Evolutionary conservation across 1,284 basidiomycete genomes (phyloP).

Genomic region (Trametes sp.): DNA sequence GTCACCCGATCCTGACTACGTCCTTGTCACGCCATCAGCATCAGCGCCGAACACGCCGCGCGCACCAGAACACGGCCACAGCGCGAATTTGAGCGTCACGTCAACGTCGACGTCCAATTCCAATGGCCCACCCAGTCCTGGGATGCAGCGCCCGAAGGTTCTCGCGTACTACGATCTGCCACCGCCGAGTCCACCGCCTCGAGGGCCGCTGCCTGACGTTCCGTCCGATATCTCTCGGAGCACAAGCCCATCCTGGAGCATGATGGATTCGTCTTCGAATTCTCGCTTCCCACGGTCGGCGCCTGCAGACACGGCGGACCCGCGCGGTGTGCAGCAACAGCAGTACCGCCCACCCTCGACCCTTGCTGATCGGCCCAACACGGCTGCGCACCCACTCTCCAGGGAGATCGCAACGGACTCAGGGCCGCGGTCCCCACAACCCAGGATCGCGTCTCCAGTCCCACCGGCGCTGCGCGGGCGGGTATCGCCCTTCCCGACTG

Average conservation of each 20-base stretch:
- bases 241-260: conserved; percentile 32
- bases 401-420: conserved; percentile 22
- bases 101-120: conserved; percentile 19
- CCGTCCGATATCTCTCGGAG: conserved; percentile 40
- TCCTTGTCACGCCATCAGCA: conserved; percentile 33
- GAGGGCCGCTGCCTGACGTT: conserved; percentile 54
- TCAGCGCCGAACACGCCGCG: conserved; percentile 19
- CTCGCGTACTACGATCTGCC: conserved; percentile 61
- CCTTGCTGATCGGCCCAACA: conserved; percentile 17
- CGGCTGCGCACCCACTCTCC: conserved; percentile 26
- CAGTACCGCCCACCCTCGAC: conserved; percentile 16
- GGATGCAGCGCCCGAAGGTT: conserved; percentile 34
- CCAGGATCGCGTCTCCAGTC: conserved; percentile 39
- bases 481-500: conserved; percentile 57
- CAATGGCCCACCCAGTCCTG: conserved; percentile 21
- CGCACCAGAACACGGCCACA: conserved; percentile 9
- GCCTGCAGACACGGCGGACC: conserved; percentile 28
- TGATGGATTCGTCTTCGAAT: conserved; percentile 26
- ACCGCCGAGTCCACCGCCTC: conserved; percentile 61
- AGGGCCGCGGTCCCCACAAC: conserved; percentile 22
- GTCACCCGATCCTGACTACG: conserved; percentile 34
- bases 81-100: conserved; percentile 17
- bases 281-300: conserved; percentile 31
- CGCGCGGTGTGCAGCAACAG: conserved; percentile 22
- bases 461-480: conserved; percentile 52